phyloP scores from a whole-genome alignment of 2,329 filamentous ascomycete species.

The Cladosporium sp. region DNA sequence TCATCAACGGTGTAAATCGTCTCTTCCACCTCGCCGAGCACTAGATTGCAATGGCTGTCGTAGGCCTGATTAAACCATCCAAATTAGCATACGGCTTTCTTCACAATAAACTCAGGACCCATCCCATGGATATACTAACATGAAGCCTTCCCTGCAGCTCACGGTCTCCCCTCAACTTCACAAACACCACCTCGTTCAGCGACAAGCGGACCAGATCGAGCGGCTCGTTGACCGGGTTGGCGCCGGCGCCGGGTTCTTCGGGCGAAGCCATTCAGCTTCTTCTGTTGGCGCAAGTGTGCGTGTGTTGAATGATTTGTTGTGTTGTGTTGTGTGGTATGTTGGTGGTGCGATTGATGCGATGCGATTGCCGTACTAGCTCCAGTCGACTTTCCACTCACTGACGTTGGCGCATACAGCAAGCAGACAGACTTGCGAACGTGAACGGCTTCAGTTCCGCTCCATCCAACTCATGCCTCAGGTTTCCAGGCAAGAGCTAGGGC shows the following conservation, averaged over 20 bases:
- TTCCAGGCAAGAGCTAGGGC: neutral
- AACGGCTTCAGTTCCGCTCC: neutral
- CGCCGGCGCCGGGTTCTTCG: constrained; percentile 58
- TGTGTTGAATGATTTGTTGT: constrained; percentile 9
- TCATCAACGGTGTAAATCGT: constrained; percentile 94
- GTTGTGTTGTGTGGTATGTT: too few relatives aligned
- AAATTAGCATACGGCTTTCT: neutral
- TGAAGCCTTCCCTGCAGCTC: constrained; percentile 94
- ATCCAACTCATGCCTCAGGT: neutral
- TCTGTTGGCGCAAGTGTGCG: neutral
- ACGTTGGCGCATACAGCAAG: constrained; percentile 5
- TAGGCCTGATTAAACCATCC: constrained; percentile 67
- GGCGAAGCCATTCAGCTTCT: constrained; percentile 72
- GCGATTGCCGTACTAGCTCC: constrained; percentile 8
- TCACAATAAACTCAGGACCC: neutral
- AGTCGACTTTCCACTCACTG: neutral
- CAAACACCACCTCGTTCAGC: constrained; percentile 93
- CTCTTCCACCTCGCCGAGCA: constrained; percentile 94
- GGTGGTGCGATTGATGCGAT: neutral
- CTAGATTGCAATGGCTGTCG: constrained; percentile 96
- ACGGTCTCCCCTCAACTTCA: constrained; percentile 92
- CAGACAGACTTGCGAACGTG: neutral
- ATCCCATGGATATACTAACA: constrained; percentile 54
- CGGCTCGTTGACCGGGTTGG: constrained; percentile 73
- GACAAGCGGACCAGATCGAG: constrained; percentile 93